These are phyloP conservation scores for Cunninghamia lanceolata DNA, from an alignment of 75 land plant genomes.

Conservation along the genomic window DNA sequence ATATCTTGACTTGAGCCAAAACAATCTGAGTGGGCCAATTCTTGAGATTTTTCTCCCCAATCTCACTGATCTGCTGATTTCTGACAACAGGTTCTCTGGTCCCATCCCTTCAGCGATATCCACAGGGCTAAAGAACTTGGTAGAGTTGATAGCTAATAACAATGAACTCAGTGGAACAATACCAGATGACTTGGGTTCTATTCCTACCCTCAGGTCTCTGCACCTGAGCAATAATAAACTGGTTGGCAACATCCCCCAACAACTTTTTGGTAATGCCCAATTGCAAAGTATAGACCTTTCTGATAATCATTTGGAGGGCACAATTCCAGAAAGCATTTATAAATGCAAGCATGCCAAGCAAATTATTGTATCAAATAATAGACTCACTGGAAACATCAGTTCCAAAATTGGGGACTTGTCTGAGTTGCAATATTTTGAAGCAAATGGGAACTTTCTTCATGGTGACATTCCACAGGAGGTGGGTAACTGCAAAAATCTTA, in stretches of 20 bases:
- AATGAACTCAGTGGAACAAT: slow-evolving; percentile 2
- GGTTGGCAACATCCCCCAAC: neutral
- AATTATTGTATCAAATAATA: neutral
- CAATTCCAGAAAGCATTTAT: neutral
- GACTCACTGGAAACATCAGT: neutral
- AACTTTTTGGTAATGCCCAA: neutral
- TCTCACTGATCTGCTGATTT: neutral
- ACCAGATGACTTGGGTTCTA: neutral
- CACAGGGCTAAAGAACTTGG: neutral
- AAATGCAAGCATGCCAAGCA: neutral
- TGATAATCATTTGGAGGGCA: neutral
- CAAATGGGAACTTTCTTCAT: neutral
- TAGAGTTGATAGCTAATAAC: neutral
- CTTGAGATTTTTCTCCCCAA: neutral
- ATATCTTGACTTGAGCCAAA: slow-evolving; percentile 3
- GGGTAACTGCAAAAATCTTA: neutral
- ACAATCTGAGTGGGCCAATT: neutral
- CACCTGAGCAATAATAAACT: neutral
- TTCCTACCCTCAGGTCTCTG: neutral
- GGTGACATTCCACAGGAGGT: neutral
- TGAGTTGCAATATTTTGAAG: neutral
- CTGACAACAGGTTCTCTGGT: neutral
- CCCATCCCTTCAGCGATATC: neutral
- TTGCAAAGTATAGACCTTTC: neutral
- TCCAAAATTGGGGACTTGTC: neutral